Evolutionary conservation across 108 stramenopile species (phyloP).

Genomic region (Nannochloropsis salina): DNA sequence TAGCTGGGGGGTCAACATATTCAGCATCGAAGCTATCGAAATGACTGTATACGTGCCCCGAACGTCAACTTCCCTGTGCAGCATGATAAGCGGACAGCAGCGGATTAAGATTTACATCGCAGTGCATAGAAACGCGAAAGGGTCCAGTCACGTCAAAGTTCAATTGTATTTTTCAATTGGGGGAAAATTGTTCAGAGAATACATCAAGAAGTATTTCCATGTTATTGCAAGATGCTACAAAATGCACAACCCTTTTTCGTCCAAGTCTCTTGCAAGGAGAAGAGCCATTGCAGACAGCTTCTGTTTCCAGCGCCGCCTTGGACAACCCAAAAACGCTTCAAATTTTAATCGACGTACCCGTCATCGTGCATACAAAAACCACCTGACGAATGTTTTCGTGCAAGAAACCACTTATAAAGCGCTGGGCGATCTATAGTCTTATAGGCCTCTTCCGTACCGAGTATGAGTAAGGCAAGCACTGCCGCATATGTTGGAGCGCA

Average conservation of each 20-base stretch:
- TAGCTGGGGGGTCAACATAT: constrained; percentile 60
- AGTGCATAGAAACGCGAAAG: not conserved
- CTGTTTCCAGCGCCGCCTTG: no score
- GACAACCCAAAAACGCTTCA: no score
- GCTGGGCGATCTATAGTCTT: constrained; percentile 43
- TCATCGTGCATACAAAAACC: constrained; percentile 91
- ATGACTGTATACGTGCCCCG: constrained; percentile 84
- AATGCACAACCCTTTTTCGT: no score
- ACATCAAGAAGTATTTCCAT: no score
- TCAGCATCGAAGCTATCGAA: constrained; percentile 64
- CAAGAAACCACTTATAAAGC: constrained; percentile 53
- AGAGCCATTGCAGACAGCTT: no score
- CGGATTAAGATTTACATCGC: not conserved
- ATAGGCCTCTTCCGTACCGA: constrained; percentile 50
- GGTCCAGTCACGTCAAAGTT: no score
- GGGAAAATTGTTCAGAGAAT: no score
- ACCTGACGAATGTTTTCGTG: constrained; percentile 56
- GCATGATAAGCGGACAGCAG: not conserved
- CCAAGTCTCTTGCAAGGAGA: no score
- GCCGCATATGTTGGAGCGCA: constrained; percentile 90
- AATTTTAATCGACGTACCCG: constrained; percentile 39
- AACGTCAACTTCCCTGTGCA: constrained; percentile 83
- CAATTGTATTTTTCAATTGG: no score
- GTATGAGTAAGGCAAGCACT: constrained; percentile 45
- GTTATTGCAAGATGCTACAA: no score